Evolutionary conservation across 768 basidiomycete genomes (phyloP).

Genomic region (Leccinum arenicola): DNA sequence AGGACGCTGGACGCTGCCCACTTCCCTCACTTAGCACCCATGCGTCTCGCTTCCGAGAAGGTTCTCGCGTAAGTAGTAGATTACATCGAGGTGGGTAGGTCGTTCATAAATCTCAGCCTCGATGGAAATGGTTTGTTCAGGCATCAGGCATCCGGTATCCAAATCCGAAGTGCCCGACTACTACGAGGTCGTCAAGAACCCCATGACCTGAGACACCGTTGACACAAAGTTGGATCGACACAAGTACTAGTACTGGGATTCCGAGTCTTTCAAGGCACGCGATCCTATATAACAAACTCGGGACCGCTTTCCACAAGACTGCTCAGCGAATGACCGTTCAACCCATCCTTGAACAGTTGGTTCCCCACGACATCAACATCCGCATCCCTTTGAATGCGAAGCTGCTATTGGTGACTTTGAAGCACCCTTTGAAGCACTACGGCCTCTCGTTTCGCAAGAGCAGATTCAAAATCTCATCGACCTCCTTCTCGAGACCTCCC

Average conservation of each 20-base stretch:
- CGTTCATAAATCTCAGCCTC: constrained; percentile 42
- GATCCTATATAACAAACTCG: constrained; percentile 76
- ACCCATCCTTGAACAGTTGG: constrained; percentile 34
- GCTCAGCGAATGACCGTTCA: constrained; percentile 56
- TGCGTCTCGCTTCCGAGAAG: constrained; percentile 66
- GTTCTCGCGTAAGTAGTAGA: constrained; percentile 59
- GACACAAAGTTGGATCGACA: constrained; percentile 77
- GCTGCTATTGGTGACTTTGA: constrained; percentile 67
- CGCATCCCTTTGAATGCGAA: constrained; percentile 6
- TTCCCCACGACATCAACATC: constrained; percentile 18
- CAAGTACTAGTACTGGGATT: constrained; percentile 80
- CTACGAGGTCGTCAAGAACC: constrained; percentile 77
- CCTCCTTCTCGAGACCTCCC: constrained; percentile 53
- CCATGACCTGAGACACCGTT: constrained; percentile 89
- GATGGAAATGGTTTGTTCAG: constrained; percentile 78
- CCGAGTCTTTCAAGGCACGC: constrained; percentile 83
- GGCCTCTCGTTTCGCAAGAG: constrained; percentile 53
- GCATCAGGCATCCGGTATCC: constrained; percentile 80
- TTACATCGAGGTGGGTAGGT: background rate
- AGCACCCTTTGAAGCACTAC: constrained; percentile 55
- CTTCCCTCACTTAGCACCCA: constrained; percentile 59
- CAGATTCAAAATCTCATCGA: constrained; percentile 51
- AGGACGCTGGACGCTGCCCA: constrained; percentile 60
- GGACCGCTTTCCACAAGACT: constrained; percentile 65
- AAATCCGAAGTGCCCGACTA: constrained; percentile 84